phyloP scores from a whole-genome alignment of 163 green algal species.

The Chloromonas sp. region DNA sequence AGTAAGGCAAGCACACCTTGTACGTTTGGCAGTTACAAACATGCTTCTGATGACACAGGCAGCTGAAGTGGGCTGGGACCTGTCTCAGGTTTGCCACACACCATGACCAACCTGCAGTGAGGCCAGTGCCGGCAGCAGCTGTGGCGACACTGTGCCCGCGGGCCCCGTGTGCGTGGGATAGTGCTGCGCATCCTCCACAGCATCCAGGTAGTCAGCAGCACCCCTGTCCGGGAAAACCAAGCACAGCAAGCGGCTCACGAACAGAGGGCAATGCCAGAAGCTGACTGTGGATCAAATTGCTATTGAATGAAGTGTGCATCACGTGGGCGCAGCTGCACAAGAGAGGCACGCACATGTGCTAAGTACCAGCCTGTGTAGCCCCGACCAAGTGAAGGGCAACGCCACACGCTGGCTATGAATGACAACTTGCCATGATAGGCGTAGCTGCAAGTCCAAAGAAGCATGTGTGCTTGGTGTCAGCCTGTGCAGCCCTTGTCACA shows the following conservation, averaged over 20 bases:
- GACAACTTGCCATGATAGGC: too few species aligned
- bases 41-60: too few species aligned
- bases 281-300: not conserved
- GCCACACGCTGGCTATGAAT: too few species aligned
- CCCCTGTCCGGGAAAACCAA: not conserved
- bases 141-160: not conserved
- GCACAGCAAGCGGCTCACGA: too few species aligned
- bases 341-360: not conserved
- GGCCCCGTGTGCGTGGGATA: constrained; percentile 7
- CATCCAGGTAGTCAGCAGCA: constrained; percentile 7
- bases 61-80: too few species aligned
- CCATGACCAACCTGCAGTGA: constrained; percentile 4
- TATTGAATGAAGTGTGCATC: not conserved
- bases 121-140: constrained; percentile 9
- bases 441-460: too few species aligned
- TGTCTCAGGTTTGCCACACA: too few species aligned
- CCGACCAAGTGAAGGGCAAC: not conserved
- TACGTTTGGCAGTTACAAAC: too few species aligned
- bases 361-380: not conserved
- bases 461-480: not conserved
- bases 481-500: not conserved
- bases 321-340: not conserved
- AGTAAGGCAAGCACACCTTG: too few species aligned
- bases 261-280: not conserved
- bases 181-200: not conserved